These are phyloP conservation scores for Candida suzukii DNA, from an alignment of 805 yeast genomes.

Conservation along the genomic window DNA sequence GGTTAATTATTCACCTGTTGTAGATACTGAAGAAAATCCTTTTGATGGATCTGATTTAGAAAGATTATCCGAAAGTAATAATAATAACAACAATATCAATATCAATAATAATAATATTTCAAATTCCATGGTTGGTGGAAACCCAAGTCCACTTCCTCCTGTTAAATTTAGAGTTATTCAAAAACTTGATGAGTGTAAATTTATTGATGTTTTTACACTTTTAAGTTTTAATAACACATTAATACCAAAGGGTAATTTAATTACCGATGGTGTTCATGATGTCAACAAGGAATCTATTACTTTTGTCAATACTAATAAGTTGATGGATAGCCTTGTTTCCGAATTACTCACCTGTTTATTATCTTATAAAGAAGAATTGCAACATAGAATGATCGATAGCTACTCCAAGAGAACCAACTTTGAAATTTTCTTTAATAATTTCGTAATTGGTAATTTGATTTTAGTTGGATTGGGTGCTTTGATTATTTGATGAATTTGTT, in stretches of 20 bases:
- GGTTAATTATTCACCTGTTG: constrained; percentile 5
- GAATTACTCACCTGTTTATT: constrained; percentile 22
- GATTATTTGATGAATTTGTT: constrained; percentile 16
- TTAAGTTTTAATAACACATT: constrained; percentile 13
- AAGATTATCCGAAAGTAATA: constrained; percentile 1
- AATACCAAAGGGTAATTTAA: constrained; percentile 1
- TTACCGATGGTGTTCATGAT: constrained; percentile 2
- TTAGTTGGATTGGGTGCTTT: constrained; percentile 31
- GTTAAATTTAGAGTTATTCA: constrained; percentile 39
- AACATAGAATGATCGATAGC: constrained; percentile 18
- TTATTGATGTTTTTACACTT: constrained; percentile 23
- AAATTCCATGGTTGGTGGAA: constrained; percentile 1
- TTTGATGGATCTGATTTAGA: constrained; percentile 21
- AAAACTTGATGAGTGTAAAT: constrained; percentile 35
- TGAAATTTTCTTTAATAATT: constrained; percentile 32
- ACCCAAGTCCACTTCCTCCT: constrained; percentile 21
- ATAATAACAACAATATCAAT: constrained; percentile 18
- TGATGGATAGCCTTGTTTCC: constrained; percentile 20
- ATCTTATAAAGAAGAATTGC: constrained; percentile 26
- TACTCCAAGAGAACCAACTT: constrained; percentile 25
- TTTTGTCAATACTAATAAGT: constrained; percentile 21
- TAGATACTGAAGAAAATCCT: constrained; percentile 16
- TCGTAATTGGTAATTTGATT: constrained; percentile 27
- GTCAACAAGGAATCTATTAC: constrained; percentile 4
- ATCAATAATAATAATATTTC: constrained; percentile 20